These are phyloP conservation scores for Barnettozyma wickerhamii DNA, from an alignment of 805 yeast species.

Conservation along the genomic window DNA sequence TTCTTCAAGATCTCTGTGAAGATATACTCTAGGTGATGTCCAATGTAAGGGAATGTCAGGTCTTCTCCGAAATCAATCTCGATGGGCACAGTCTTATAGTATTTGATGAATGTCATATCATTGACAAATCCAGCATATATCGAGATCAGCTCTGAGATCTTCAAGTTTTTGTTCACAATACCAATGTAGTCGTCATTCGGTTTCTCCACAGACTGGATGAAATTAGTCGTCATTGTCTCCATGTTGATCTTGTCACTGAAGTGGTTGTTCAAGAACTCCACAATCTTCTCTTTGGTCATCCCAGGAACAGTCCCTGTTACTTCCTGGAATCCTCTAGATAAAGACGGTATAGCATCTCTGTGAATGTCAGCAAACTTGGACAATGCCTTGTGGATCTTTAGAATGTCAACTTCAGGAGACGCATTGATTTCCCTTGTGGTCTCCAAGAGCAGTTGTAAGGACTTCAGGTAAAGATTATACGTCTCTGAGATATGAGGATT, in stretches of 20 bases:
- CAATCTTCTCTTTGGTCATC: slow-evolving; percentile 39
- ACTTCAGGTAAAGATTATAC: slow-evolving; percentile 66
- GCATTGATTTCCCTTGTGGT: slow-evolving; percentile 40
- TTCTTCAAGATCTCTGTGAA: slow-evolving; percentile 84
- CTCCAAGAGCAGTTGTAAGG: slow-evolving; percentile 50
- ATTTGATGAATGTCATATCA: slow-evolving; percentile 78
- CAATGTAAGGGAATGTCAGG: slow-evolving; percentile 73
- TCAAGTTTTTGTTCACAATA: slow-evolving; percentile 60
- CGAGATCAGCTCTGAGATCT: slow-evolving; percentile 58
- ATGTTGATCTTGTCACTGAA: slow-evolving; percentile 80
- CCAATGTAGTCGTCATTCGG: slow-evolving; percentile 48
- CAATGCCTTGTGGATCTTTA: slow-evolving; percentile 47
- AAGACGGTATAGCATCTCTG: slow-evolving; percentile 74
- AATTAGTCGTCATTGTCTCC: slow-evolving; percentile 84
- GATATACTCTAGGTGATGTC: slow-evolving; percentile 83
- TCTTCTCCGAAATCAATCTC: slow-evolving; percentile 52
- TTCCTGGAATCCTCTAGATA: slow-evolving; percentile 81
- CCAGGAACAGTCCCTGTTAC: slow-evolving; percentile 42
- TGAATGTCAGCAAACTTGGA: slow-evolving; percentile 66
- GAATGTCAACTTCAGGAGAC: slow-evolving; percentile 33
- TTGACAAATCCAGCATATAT: slow-evolving; percentile 71
- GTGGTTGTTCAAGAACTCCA: slow-evolving; percentile 67
- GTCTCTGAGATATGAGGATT: slow-evolving; percentile 84
- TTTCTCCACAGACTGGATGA: slow-evolving; percentile 54
- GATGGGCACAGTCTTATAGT: slow-evolving; percentile 67